These are phyloP conservation scores for Aspergillus taichungensis DNA, from an alignment of 495 filamentous ascomycete genomes.

Conservation along the genomic window DNA sequence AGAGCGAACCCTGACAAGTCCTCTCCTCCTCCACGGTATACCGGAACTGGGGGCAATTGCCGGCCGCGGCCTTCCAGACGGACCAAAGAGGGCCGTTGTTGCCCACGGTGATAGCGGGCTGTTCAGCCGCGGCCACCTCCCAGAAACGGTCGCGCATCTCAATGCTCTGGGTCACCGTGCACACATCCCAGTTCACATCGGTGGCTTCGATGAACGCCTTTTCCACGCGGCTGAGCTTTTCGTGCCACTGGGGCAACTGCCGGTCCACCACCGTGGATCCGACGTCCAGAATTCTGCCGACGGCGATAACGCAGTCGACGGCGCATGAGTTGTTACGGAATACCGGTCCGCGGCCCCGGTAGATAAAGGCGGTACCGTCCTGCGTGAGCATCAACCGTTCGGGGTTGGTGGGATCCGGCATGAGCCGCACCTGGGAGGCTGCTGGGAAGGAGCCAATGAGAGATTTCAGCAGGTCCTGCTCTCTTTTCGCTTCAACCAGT, in stretches of 20 bases:
- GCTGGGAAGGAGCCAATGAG: slow-evolving; percentile 10
- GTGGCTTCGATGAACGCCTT: slow-evolving; percentile 25
- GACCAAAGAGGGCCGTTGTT: slow-evolving; percentile 6
- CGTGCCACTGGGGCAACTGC: slow-evolving; percentile 2
- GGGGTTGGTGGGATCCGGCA: background rate
- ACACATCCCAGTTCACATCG: slow-evolving; percentile 27
- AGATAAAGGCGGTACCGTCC: slow-evolving; percentile 10
- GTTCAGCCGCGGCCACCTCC: slow-evolving; percentile 1
- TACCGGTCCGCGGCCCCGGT: slow-evolving; percentile 26
- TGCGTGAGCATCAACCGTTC: slow-evolving; percentile 7
- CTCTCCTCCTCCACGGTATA: slow-evolving; percentile 5
- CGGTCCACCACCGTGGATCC: slow-evolving; percentile 32
- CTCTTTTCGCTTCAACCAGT: slow-evolving; percentile 6
- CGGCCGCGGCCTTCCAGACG: slow-evolving; percentile 16
- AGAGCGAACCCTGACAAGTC: background rate
- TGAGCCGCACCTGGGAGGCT: slow-evolving; percentile 11
- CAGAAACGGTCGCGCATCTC: slow-evolving; percentile 17
- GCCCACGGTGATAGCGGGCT: slow-evolving; percentile 5
- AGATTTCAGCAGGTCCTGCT: slow-evolving; percentile 9
- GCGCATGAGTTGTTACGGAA: slow-evolving; percentile 14
- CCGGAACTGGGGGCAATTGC: slow-evolving; percentile 21
- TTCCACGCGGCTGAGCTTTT: slow-evolving; percentile 12
- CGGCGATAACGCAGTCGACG: slow-evolving; percentile 26
- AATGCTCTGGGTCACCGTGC: slow-evolving; percentile 6
- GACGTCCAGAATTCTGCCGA: slow-evolving; percentile 26